Evolutionary conservation across 345 rosid genomes (phyloP).

Genomic region (Ceriops zippeliana): DNA sequence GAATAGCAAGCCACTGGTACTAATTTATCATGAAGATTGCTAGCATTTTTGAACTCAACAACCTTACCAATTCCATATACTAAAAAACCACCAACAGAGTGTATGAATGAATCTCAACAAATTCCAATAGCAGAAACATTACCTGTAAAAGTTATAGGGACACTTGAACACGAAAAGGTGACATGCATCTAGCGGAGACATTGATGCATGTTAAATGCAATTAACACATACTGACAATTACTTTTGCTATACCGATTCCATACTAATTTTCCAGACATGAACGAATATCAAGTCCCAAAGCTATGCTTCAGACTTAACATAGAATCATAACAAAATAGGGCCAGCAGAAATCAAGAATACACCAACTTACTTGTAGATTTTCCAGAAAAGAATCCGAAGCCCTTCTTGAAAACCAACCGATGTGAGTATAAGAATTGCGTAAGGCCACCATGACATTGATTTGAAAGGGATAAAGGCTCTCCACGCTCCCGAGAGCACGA

Average conservation of each 20-base stretch:
- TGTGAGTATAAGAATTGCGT: constrained; percentile 62
- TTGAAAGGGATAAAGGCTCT: constrained; percentile 87
- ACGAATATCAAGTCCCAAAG: not conserved
- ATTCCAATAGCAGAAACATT: too few species aligned
- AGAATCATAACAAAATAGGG: not conserved
- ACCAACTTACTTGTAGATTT: constrained; percentile 58
- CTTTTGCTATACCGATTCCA: not conserved
- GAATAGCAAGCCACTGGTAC: too few species aligned
- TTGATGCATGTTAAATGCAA: not conserved
- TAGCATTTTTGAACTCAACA: too few species aligned
- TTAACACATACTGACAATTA: not conserved
- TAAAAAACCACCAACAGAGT: too few species aligned
- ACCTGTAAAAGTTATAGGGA: too few species aligned
- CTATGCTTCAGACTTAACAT: not conserved
- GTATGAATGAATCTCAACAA: too few species aligned
- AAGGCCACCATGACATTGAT: constrained; percentile 74
- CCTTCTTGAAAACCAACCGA: constrained; percentile 87
- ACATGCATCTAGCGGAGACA: not conserved
- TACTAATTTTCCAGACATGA: not conserved
- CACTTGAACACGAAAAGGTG: too few species aligned
- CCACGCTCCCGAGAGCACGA: constrained; percentile 80
- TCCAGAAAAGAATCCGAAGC: constrained; percentile 89
- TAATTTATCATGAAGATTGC: too few species aligned
- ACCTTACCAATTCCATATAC: too few species aligned
- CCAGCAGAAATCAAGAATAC: not conserved